These are phyloP conservation scores for Wickerhamomyces hampshirensis DNA, from an alignment of 805 yeast genomes.

Conservation along the genomic window DNA sequence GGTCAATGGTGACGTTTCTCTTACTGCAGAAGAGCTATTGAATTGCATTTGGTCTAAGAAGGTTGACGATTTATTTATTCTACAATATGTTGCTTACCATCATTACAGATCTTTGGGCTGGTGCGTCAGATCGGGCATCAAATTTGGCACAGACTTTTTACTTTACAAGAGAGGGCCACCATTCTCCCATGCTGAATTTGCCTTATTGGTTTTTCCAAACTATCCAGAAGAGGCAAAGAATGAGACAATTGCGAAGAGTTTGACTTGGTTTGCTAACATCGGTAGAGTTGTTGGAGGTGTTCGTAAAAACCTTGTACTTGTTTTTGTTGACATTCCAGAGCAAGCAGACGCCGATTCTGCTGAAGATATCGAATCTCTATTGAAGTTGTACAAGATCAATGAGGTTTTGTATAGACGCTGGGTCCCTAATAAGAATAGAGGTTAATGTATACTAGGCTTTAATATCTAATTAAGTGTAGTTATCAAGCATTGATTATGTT, in stretches of 20 bases:
- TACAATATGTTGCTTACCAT: slow-evolving; percentile 68
- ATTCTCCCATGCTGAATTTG: slow-evolving; percentile 88
- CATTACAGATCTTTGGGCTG: slow-evolving; percentile 87
- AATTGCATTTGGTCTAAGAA: slow-evolving; percentile 4
- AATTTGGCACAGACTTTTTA: slow-evolving; percentile 84
- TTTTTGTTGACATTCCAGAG: slow-evolving; percentile 56
- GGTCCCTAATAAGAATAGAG: slow-evolving; percentile 82
- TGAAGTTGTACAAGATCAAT: slow-evolving; percentile 45
- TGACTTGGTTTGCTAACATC: slow-evolving; percentile 62
- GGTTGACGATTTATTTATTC: slow-evolving; percentile 25
- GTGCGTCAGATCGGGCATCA: slow-evolving; percentile 90
- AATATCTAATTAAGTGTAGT: no score
- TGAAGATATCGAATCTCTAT: slow-evolving; percentile 28
- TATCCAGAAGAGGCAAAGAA: slow-evolving; percentile 28
- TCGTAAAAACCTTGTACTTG: slow-evolving; percentile 66
- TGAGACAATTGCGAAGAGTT: slow-evolving; percentile 28
- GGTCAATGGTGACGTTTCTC: slow-evolving; percentile 10
- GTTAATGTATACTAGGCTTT: no score
- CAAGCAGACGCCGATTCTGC: slow-evolving; percentile 27
- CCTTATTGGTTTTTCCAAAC: slow-evolving; percentile 48
- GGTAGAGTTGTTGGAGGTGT: slow-evolving; percentile 87
- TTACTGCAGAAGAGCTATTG: slow-evolving; percentile 15
- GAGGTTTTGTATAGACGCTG: slow-evolving; percentile 76
- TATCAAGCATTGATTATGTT: no score
- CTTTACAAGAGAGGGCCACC: slow-evolving; percentile 93